phyloP scores from a whole-genome alignment of 2,329 filamentous ascomycete genomes.

The Chrysoporthe puriensis region DNA sequence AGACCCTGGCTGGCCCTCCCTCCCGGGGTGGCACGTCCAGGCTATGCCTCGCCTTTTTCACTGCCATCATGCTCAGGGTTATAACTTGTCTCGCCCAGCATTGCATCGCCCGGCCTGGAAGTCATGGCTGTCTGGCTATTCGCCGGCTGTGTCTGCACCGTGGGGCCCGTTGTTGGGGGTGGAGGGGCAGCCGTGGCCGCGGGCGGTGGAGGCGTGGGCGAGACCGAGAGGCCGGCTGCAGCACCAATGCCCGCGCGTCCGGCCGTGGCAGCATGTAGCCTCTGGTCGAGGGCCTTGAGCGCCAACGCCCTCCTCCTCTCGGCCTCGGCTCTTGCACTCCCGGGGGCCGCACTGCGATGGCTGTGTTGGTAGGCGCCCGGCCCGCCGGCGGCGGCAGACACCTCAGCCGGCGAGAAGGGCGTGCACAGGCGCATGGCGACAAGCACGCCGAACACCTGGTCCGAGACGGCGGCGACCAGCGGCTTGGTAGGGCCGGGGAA shows the following conservation, averaged over 20 bases:
- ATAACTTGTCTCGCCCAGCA: conserved; percentile 73
- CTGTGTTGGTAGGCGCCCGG: conserved; percentile 45
- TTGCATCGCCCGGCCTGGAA: conserved; percentile 50
- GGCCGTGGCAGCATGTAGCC: conserved; percentile 80
- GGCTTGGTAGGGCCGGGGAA: conserved; percentile 87
- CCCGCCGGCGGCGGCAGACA: conserved; percentile 71
- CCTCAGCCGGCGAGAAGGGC: conserved; percentile 82
- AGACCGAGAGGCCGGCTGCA: conserved; percentile 12
- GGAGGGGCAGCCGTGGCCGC: conserved; percentile 45
- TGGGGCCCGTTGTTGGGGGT: conserved; percentile 53
- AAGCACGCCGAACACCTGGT: conserved; percentile 73
- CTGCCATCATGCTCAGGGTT: conserved; percentile 62
- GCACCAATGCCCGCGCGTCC: conserved; percentile 14
- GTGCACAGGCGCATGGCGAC: conserved; percentile 78
- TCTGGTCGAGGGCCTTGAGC: conserved; percentile 87
- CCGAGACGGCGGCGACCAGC: conserved; percentile 72
- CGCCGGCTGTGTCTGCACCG: conserved; percentile 60
- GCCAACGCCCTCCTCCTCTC: conserved; percentile 88
- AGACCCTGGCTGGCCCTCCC: background rate
- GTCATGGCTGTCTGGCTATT: conserved; percentile 63
- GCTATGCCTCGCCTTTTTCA: conserved; percentile 32
- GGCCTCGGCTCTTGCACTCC: conserved; percentile 83
- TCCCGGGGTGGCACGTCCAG: background rate
- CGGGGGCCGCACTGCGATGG: conserved; percentile 59
- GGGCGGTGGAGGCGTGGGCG: conserved; percentile 45